A percentile compares a stretch with the other conserved stretches of the same genome.
These are phyloP conservation scores for Cytospora chrysosperma DNA, from an alignment of 2,329 filamentous ascomycete species.

Conservation along the genomic window DNA sequence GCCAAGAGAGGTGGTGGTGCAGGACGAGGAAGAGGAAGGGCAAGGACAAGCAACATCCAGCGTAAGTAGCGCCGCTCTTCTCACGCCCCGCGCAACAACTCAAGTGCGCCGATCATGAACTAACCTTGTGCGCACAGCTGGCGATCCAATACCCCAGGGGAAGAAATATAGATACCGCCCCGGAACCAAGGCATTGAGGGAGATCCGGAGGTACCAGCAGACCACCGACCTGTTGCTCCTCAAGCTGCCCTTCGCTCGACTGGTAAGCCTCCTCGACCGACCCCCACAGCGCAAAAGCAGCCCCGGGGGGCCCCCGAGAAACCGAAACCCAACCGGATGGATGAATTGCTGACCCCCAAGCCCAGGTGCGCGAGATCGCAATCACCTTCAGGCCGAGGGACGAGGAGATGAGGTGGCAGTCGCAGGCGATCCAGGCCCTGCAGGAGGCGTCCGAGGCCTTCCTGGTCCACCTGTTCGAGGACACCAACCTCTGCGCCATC, in stretches of 20 bases:
- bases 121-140: slow-evolving; percentile 50
- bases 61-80: slow-evolving; percentile 33
- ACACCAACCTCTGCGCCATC: slow-evolving; percentile 93
- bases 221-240: slow-evolving; percentile 82
- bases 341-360: slow-evolving; percentile 16
- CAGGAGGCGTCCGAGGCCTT: slow-evolving; percentile 98
- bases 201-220: slow-evolving; percentile 89
- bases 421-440: slow-evolving; percentile 86
- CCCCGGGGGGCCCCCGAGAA: no score
- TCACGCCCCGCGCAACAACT: neutral
- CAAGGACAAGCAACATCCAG: slow-evolving; percentile 43
- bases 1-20: neutral
- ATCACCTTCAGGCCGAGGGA: slow-evolving; percentile 60
- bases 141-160: slow-evolving; percentile 66
- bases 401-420: slow-evolving; percentile 87
- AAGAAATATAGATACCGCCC: slow-evolving; percentile 67
- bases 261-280: slow-evolving; percentile 47
- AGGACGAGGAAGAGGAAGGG: slow-evolving; percentile 30
- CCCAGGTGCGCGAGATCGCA: slow-evolving; percentile 69
- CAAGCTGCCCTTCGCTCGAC: slow-evolving; percentile 76
- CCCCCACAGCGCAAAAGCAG: no score
- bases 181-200: slow-evolving; percentile 83
- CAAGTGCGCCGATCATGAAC: slow-evolving; percentile 28
- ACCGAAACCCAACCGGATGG: no score
- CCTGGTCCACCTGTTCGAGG: slow-evolving; percentile 93